These are phyloP conservation scores for Coniosporium tulheliwenetii DNA, from an alignment of 2,329 filamentous ascomycete species.

Conservation along the genomic window DNA sequence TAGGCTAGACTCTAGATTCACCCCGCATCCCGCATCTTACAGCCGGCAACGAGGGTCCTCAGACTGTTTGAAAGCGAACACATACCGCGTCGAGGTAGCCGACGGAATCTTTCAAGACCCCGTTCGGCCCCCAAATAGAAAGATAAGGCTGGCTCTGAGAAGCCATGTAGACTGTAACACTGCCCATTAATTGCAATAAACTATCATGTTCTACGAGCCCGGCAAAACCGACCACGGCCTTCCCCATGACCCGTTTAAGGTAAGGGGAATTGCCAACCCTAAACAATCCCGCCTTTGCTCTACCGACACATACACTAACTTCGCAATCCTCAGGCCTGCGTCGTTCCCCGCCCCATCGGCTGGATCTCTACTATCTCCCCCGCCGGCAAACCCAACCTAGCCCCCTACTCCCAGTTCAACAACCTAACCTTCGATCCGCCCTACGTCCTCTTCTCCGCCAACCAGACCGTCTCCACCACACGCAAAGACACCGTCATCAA, in stretches of 20 bases:
- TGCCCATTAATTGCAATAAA: too few relatives aligned
- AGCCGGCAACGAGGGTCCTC: too few relatives aligned
- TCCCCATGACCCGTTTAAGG: constrained; percentile 41
- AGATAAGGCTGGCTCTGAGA: too few relatives aligned
- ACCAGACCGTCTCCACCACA: constrained; percentile 30
- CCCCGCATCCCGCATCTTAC: too few relatives aligned
- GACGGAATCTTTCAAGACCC: too few relatives aligned
- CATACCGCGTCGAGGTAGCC: too few relatives aligned
- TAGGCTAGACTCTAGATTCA: too few relatives aligned
- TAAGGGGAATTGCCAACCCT: constrained; percentile 6
- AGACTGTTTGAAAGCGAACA: too few relatives aligned
- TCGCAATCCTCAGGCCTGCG: constrained; percentile 28
- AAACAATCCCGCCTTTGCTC: neutral
- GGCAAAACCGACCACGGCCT: constrained; percentile 36
- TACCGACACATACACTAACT: neutral
- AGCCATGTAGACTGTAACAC: too few relatives aligned
- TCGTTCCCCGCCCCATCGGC: constrained; percentile 45
- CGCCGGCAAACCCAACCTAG: constrained; percentile 35
- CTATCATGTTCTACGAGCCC: constrained; percentile 36
- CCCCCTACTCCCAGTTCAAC: constrained; percentile 47
- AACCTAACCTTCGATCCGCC: constrained; percentile 48
- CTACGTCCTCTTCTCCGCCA: constrained; percentile 46
- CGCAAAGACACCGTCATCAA: constrained; percentile 45
- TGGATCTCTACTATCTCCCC: constrained; percentile 44
- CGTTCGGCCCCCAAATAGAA: too few relatives aligned